Evolutionary conservation across 768 basidiomycete genomes (phyloP).

Genomic region (Lentinus brumalis): DNA sequence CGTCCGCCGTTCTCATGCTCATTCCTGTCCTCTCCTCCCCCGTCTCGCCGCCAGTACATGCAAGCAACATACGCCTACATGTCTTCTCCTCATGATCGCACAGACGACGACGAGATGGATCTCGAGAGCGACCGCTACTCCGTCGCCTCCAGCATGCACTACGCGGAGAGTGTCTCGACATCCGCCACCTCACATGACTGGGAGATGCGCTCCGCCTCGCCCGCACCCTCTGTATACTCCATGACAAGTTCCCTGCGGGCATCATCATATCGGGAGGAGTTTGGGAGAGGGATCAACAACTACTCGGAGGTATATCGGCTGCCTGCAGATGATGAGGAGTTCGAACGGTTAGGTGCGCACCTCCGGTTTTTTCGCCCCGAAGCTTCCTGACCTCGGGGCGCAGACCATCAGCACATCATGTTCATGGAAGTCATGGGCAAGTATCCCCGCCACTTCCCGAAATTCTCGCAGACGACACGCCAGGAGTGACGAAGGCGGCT

Average conservation of each 20-base stretch:
- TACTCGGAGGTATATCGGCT: constrained; percentile 79
- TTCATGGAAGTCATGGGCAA: constrained; percentile 67
- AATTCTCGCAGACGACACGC: constrained; percentile 59
- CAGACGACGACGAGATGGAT: constrained; percentile 41
- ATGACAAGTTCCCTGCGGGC: constrained; percentile 64
- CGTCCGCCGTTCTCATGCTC: constrained; percentile 6
- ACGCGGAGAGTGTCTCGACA: constrained; percentile 41
- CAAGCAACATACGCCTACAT: constrained; percentile 9
- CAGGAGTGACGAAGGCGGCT: constrained; percentile 59
- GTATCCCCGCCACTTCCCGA: constrained; percentile 62
- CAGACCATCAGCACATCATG: constrained; percentile 70
- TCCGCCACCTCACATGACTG: constrained; percentile 60
- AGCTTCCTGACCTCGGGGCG: neutral
- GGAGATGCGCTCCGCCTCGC: constrained; percentile 67
- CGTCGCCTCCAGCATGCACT: constrained; percentile 41
- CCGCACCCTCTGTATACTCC: constrained; percentile 68
- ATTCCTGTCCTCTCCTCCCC: constrained; percentile 7
- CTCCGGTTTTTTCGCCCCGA: neutral
- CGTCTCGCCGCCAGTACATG: constrained; percentile 18
- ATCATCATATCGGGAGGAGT: constrained; percentile 62
- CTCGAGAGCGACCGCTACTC: constrained; percentile 41
- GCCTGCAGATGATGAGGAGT: constrained; percentile 79
- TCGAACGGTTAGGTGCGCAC: constrained; percentile 62
- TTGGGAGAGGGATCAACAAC: constrained; percentile 71
- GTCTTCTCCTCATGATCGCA: constrained; percentile 21